A percentile compares a stretch with the other conserved stretches of the same genome.
These are phyloP conservation scores for Daedalea quercina DNA, from an alignment of 768 basidiomycete genomes.

Conservation along the genomic window DNA sequence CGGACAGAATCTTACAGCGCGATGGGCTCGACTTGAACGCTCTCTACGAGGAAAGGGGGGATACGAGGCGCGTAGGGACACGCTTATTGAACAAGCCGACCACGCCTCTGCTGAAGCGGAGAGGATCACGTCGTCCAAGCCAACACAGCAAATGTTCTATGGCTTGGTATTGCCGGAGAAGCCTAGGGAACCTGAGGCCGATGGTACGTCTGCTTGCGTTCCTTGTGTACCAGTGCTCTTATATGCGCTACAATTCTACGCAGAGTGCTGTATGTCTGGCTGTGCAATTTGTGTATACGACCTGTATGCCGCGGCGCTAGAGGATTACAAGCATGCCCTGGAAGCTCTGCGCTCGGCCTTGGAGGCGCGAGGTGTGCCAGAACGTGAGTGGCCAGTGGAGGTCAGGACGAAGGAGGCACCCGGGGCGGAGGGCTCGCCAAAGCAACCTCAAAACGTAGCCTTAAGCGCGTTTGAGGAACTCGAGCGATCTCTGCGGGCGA, in stretches of 20 bases:
- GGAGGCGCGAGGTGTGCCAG: constrained; percentile 38
- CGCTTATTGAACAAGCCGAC: constrained; percentile 1
- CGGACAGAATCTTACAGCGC: constrained; percentile 54
- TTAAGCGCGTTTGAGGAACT: constrained; percentile 68
- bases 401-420: constrained; percentile 23
- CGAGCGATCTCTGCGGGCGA: constrained; percentile 50
- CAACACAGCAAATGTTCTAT: constrained; percentile 30
- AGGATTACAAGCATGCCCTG: constrained; percentile 53
- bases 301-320: constrained; percentile 70
- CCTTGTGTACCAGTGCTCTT: background rate
- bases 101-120: background rate
- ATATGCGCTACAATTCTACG: background rate
- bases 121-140: background rate
- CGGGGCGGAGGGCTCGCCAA: constrained; percentile 17
- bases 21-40: constrained; percentile 51
- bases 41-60: constrained; percentile 39
- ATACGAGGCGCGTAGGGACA: constrained; percentile 11
- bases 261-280: constrained; percentile 94
- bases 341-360: constrained; percentile 45
- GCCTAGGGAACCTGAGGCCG: constrained; percentile 56
- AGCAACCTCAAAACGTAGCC: constrained; percentile 26
- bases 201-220: constrained; percentile 41
- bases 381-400: constrained; percentile 57
- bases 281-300: constrained; percentile 92
- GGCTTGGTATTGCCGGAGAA: constrained; percentile 56